Evolutionary conservation across 805 yeast species (phyloP), one percentile per base, ranked within the genome.

Genomic region (Maudiozyma turicensis): DNA sequence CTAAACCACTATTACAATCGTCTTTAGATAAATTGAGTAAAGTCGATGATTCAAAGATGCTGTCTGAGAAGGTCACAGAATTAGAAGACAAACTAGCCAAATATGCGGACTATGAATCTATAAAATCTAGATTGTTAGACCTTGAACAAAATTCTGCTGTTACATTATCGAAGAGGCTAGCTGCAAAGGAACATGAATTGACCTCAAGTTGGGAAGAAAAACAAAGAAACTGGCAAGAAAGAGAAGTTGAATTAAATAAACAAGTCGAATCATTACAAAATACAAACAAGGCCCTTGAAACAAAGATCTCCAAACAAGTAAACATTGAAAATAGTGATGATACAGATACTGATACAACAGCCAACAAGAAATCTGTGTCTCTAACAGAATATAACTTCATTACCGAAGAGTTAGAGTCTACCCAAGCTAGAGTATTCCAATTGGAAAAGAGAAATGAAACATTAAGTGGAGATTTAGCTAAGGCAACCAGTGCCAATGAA

Each of bases 381-480:
- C 32, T 73, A 40, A 73, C 79, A 3, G 83, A 64, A 58, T 69
- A 82, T 33, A 87, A 82, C 50, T 69, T 84, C 38, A 72, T 86
- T n/a, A 74, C 82, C 1, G 76, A 86, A 51, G 96, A 90, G 57
- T 76, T 84, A 5, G 93, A 86, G 58, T 65, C 79, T 30, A 76
- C 86, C 42, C 85, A 86, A 56, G 68, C 78, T 47, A 75, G 93
- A 50, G 76, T 81, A 1, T 62, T 78, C 45, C 88, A 84, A 57
- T 74, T 89, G 48, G 95, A 88, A 62, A 77, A 77, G 52, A 73
- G 95, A 51, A 90, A 88, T 58, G 86, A 85, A 58, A 82, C 82
- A 46, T 70, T 89, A 48, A 76, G 87, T 50, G 72, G 80, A 14
- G 84, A 84, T 48, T 64, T 89, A 47, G 77, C 84, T 40, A 65